These are phyloP conservation scores for Pleurotus djamor DNA, from an alignment of 768 basidiomycete genomes.

Conservation along the genomic window DNA sequence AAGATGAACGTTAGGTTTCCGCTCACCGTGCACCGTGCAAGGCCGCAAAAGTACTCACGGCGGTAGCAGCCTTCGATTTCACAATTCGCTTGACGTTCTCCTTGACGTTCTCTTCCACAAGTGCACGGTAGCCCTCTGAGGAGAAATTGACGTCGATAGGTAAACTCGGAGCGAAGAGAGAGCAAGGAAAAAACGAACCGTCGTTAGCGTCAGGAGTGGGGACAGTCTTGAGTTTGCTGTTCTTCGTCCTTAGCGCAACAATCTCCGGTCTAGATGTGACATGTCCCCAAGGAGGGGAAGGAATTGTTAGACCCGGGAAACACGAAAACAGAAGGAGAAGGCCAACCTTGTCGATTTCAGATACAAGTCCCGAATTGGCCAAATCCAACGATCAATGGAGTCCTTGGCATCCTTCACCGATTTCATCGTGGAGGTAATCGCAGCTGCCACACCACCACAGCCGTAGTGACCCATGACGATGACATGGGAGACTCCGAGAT, in stretches of 20 bases:
- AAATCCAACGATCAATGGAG: constrained; percentile 26
- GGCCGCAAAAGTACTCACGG: no score
- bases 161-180: no score
- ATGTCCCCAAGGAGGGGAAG: not conserved
- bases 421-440: constrained; percentile 17
- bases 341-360: constrained; percentile 26
- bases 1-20: not conserved
- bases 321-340: no score
- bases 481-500: constrained; percentile 30
- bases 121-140: not conserved
- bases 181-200: no score
- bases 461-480: constrained; percentile 38
- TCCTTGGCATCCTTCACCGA: constrained; percentile 16
- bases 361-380: constrained; percentile 29
- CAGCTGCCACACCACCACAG: constrained; percentile 29
- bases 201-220: no score
- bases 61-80: not conserved
- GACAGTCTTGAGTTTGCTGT: constrained; percentile 13
- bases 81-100: constrained; percentile 1
- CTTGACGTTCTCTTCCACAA: constrained; percentile 8
- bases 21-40: no score
- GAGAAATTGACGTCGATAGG: no score
- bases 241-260: constrained; percentile 5
- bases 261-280: constrained; percentile 25
- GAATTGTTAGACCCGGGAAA: not conserved